Evolutionary conservation across 148 eudicot species (phyloP), one percentile per base, ranked within the genome.

Genomic region (Silene latifolia): DNA sequence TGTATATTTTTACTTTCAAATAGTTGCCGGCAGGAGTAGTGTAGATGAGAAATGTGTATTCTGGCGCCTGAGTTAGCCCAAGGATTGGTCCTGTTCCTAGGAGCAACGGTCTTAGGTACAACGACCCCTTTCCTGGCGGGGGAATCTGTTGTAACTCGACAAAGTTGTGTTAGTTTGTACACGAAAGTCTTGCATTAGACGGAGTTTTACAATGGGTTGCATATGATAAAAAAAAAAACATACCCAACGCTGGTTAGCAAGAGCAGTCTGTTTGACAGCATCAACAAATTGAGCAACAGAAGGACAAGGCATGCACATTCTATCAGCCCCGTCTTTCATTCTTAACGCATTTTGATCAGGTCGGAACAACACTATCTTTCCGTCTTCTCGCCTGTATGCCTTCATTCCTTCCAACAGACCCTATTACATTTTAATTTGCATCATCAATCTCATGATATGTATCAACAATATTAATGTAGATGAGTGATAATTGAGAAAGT

Each of bases 11-110:
- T n/a, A 88, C 98, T 88, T 89, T 89, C 67, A 88, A 86, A 81
- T 87, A 91, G 83, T 86, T 87, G 46, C 92, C 84, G 80, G 91
- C 92, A 18, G 98, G 97, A 5, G 97, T 86, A 56, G 98, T 88
- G 78, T 84, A 93, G 11, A 89, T 84, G 21, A 93, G 87, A 60
- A 93, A 93, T 64, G 98, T 91, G 73, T 83, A 89, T 21, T 89
- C 97, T 0, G 95, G 89, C 13, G 97, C 79, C 8, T 93, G 94
- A 11, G 88, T 87, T 44, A 93, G 51, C 10, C 97, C 94, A 4
- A 91, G 80, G 54, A 82, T 76, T 1, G 97, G 85, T 23, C 94
- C 98, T 15, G 85, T 91, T 78, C 98, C 98, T 15, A 93, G 78
- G 29, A 93, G 86, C 80, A 93, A 76, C 74, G 95, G 97, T 82